Percentiles rank a stretch among this genome's conserved stretches.
phyloP scores from a whole-genome alignment of 352 stramenopile genomes.

The Globisporangium megalacanthum region DNA sequence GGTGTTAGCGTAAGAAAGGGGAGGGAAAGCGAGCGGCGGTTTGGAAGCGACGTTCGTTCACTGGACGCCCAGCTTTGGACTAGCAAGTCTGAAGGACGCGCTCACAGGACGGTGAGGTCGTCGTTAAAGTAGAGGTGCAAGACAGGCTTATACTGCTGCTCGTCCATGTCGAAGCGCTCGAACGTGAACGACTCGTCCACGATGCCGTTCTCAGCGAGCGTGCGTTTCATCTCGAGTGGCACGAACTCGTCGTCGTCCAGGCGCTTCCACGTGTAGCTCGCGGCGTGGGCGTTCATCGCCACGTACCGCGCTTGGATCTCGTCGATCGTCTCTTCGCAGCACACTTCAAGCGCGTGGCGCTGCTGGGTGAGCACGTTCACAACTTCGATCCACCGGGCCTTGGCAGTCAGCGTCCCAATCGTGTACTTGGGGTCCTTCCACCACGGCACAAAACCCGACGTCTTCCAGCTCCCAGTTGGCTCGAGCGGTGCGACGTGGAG shows the following conservation, averaged over 20 bases:
- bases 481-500: slow-evolving; percentile 83
- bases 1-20: background rate
- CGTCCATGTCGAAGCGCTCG: slow-evolving; percentile 82
- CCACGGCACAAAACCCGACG: slow-evolving; percentile 75
- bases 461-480: slow-evolving; percentile 69
- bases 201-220: slow-evolving; percentile 87
- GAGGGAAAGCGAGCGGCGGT: background rate
- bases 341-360: slow-evolving; percentile 74
- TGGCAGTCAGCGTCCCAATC: slow-evolving; percentile 67
- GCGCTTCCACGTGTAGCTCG: slow-evolving; percentile 92
- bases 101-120: slow-evolving; percentile 81
- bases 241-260: slow-evolving; percentile 85
- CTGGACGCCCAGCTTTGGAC: no score
- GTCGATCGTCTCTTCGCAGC: slow-evolving; percentile 81
- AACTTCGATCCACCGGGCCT: slow-evolving; percentile 72
- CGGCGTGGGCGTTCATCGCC: slow-evolving; percentile 81
- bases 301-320: slow-evolving; percentile 89
- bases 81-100: background rate
- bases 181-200: slow-evolving; percentile 76
- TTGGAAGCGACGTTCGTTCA: background rate
- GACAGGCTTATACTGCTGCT: slow-evolving; percentile 83
- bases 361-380: slow-evolving; percentile 91
- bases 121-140: slow-evolving; percentile 93
- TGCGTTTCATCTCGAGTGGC: slow-evolving; percentile 82
- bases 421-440: slow-evolving; percentile 79